A percentile compares a stretch with the other conserved stretches of the same genome.
phyloP scores from a whole-genome alignment of 192 early-diverging fungal species.

The Coemansia sp. region DNA sequence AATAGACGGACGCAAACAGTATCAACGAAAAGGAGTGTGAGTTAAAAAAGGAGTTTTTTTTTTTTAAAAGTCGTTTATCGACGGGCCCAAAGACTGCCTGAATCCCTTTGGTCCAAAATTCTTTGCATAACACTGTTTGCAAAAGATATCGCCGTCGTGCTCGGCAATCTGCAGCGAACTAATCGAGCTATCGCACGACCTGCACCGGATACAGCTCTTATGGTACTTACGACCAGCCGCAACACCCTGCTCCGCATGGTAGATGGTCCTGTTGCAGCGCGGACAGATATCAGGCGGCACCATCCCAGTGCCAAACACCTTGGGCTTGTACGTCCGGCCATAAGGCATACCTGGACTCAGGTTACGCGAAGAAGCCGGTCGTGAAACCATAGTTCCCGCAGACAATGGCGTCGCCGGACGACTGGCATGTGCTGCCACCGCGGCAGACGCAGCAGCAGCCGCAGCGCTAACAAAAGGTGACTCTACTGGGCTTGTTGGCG shows the following conservation, averaged over 20 bases:
- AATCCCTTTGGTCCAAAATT: constrained; percentile 54
- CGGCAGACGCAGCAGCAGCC: constrained; percentile 38
- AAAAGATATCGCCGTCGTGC: constrained; percentile 52
- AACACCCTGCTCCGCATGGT: constrained; percentile 46
- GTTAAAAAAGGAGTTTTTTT: not conserved
- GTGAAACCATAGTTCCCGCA: constrained; percentile 3
- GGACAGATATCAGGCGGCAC: constrained; percentile 49
- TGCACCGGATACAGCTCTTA: constrained; percentile 50
- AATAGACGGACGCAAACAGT: not conserved
- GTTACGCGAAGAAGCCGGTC: constrained; percentile 32
- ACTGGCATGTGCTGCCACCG: constrained; percentile 25
- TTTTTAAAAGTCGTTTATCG: constrained; percentile 33
- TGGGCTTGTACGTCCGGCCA: constrained; percentile 38
- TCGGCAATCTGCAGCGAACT: constrained; percentile 50
- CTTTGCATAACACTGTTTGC: constrained; percentile 51
- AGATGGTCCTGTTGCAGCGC: constrained; percentile 46
- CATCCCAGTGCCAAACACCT: constrained; percentile 14
- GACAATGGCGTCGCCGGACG: constrained; percentile 13
- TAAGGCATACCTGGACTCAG: constrained; percentile 21
- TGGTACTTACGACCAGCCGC: constrained; percentile 57
- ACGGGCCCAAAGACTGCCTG: constrained; percentile 28
- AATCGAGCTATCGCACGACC: constrained; percentile 33
- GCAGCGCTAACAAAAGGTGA: constrained; percentile 40
- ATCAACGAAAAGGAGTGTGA: not conserved
- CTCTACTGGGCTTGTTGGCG: not conserved